Base-by-base conservation (phyloP, 2,329 filamentous ascomycete genomes). In the Colletotrichum melonis region DNA sequence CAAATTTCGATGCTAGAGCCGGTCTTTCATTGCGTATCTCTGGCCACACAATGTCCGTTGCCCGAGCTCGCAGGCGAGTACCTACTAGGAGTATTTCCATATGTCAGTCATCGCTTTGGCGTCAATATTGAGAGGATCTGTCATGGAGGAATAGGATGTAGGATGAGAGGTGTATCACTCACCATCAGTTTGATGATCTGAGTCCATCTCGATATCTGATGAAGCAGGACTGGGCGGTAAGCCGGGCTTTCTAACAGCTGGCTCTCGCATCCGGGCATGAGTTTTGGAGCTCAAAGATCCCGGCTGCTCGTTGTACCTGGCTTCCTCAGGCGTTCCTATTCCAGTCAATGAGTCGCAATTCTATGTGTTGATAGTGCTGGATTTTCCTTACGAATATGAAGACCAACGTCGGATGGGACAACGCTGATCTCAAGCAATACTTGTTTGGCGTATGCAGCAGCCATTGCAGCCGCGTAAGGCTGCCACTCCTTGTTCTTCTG, bases 401-500 rank as follows among this genome's bases (percentile, higher is more conserved):
- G 38, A 19, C 14, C 16, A 14, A 16, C 3, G 38, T 42, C 38
- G 38, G 38, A 42, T 19, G 14, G 14, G 16, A 42, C 38, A 42
- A 42, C 38, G 38, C 38, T 42, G 16, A 42, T 42, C 38, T 42
- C 38, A 19, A 19, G 14, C 38, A 42, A 42, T 14, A 42, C 38
- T 42, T 77, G 76, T 8, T 62, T 67, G 1, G 42, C 65, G 69
- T 79, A 81, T 1, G 79, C 76, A 0, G 79, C 79, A 24, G 80
- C 80, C 75, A 79, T 80, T 1, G 80, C 80, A 4, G 82, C 79
- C 0, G 82, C 81, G 66, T 81, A 83, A 1, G 78, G 79, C 19
- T 82, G 79, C 82, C 81, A 83, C 1, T 76, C 68, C 46, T 81
- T 79, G 42, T 80, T 82, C 56, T 82, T 82, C 24, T 80, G 76